Evolutionary conservation across 108 stramenopile genomes (phyloP), one percentile per base, ranked within the genome.

Genomic region (Nannochloropsis salina): DNA sequence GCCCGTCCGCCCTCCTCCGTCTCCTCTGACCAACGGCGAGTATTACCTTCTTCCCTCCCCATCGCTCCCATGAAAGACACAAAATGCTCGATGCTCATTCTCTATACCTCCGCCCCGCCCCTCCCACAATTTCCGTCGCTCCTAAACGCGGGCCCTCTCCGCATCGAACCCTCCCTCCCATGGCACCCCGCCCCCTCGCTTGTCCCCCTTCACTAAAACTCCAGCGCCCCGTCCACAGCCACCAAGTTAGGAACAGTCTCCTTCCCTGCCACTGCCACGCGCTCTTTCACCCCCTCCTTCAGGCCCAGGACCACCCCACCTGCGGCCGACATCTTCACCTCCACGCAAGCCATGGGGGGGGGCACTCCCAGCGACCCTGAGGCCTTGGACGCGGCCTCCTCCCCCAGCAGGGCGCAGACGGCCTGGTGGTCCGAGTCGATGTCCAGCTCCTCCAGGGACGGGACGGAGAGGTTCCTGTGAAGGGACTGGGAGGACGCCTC

Each of bases 391-490:
- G 47, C 15, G 12, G 12, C 47, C 12, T 51, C 47, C 47, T 10
- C 12, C 10, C 47, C 47, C 47, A 51, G 47, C 47, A 51, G 15
- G 12, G 47, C 47, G 15, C 10, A 51, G 12, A 51, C 47, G 10
- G 47, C 47, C 47, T 51, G 47, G 12, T 51, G 47, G 21, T 81
- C 80, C n/a, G n/a, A 21, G 21, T 81, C 80, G 20, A 81, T 81
- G 21, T 81, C 21, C 15, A 89, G 83, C 41, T 86, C 86, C 80
- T 81, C 85, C 80, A 89, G 82, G 47, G 79, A 86, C 9, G 86
- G 83, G 41, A 89, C 89, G 43, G 83, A 83, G 20, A 89, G 86
- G 81, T 89, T 89, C 61, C 86, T 82, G 6, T 41, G 42, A 86
- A 83, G 80, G 41, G 61, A 43, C 80, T 82, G 85, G 47, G 10